Evolutionary conservation across 1,284 basidiomycete species (phyloP), one percentile per base, ranked within the genome.

Genomic region (Ceratobasidium sp.): DNA sequence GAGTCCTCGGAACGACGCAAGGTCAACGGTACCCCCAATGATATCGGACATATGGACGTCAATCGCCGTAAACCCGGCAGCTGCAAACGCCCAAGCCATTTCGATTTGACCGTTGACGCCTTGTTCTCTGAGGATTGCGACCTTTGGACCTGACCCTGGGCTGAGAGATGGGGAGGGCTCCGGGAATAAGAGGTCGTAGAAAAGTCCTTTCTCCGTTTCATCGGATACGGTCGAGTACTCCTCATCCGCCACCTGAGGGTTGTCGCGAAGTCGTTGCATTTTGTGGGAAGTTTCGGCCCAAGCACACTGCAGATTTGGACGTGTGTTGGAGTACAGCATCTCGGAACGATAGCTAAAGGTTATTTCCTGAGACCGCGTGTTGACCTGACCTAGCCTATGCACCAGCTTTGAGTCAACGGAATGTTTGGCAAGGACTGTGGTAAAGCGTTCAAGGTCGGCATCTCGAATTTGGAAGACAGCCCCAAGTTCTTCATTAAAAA

Each of bases 31-130:
- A 65, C 95, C 95, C 48, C 87, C 87, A 81, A 99, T 91, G 83
- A 99, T 91, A 84, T 99, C 97, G 23, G 96, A 95, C 97, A 99
- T 99, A 87, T 99, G 97, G 3, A 99, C 95, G 83, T 99, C 98
- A 78, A 99, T 87, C 4, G 96, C 93, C 79, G 95, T 92, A 84
- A 99, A 99, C 7, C 98, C 98, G 20, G 97, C 97, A 0, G 90
- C 92, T 38, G 92, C 89, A 87, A 99, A 99, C 16, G 96, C 91
- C 95, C 96, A 99, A 0, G 95, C 98, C 97, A 99, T 99, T 87
- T 99, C 97, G 66, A 96, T 88, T 79, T 99, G 96, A 0, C 98
- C 97, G 84, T 99, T 99, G 80, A 99, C 97, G 81, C 97, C 98
- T 85, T 99, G 97, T 84, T 99, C 97, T 73, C 98, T 93, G 55